These are phyloP conservation scores for Fusarium succisae DNA, from an alignment of 2,329 filamentous ascomycete genomes.

Conservation along the genomic window DNA sequence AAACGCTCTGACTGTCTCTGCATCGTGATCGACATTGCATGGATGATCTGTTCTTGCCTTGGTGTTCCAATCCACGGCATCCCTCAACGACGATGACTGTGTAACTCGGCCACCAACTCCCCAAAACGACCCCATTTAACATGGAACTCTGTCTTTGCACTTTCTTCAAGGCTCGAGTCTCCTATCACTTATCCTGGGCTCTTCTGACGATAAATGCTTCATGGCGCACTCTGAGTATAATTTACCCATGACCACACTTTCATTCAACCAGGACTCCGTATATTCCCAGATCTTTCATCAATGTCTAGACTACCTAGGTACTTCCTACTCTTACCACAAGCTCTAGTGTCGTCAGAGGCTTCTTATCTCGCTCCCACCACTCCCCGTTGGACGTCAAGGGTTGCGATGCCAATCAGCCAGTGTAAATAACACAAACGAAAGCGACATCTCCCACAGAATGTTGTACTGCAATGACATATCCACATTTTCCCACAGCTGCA, in stretches of 20 bases:
- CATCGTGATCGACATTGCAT: neutral
- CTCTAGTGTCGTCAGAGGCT: neutral
- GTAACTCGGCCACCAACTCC: neutral
- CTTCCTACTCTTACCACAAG: rapidly evolving
- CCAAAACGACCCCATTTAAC: neutral
- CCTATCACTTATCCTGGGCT: neutral
- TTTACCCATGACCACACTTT: neutral
- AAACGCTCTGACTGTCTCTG: neutral
- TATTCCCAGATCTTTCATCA: rapidly evolving
- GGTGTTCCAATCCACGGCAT: neutral
- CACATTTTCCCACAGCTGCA: rapidly evolving
- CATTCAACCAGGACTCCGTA: neutral
- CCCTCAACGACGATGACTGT: neutral
- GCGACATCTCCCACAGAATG: neutral
- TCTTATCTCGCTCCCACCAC: neutral
- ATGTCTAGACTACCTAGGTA: rapidly evolving
- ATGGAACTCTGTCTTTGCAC: rapidly evolving
- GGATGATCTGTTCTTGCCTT: neutral
- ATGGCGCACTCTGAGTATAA: neutral
- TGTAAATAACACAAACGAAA: neutral
- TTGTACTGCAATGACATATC: rapidly evolving
- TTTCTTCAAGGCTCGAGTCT: rapidly evolving
- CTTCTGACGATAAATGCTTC: neutral
- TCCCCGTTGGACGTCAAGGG: neutral
- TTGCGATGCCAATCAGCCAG: too few relatives aligned